Evolutionary conservation across 2,329 filamentous ascomycete species (phyloP).

Genomic region (Beauveria scarabaeidicola): DNA sequence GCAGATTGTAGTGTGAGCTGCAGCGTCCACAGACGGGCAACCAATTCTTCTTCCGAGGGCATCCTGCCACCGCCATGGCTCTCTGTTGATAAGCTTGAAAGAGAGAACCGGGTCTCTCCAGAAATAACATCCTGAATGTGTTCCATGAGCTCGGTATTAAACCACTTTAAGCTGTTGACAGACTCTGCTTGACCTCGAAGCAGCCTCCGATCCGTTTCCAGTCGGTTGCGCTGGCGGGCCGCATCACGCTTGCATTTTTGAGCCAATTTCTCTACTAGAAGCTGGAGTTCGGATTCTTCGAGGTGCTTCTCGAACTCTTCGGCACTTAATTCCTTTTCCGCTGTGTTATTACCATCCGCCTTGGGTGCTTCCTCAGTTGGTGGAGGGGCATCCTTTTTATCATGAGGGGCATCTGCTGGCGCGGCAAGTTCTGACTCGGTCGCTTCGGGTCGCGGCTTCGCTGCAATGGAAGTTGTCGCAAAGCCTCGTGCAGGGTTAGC

Average conservation of each 20-base stretch:
- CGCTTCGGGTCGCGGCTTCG: conserved; percentile 62
- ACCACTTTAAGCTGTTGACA: conserved; percentile 67
- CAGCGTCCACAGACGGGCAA: conserved; percentile 75
- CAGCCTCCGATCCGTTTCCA: conserved; percentile 79
- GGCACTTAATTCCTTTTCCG: conserved; percentile 53
- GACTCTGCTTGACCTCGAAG: conserved; percentile 70
- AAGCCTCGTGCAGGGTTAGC: conserved; percentile 87
- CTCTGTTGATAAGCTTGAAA: conserved; percentile 41
- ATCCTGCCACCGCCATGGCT: conserved; percentile 39
- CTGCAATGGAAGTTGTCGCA: conserved; percentile 86
- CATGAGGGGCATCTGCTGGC: background rate
- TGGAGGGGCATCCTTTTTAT: conserved; percentile 21
- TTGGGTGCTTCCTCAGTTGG: conserved; percentile 17
- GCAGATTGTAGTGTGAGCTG: conserved; percentile 61
- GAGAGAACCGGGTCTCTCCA: conserved; percentile 52
- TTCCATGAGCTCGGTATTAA: conserved; percentile 70
- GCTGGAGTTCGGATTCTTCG: conserved; percentile 82
- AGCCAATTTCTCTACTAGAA: conserved; percentile 76
- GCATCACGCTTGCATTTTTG: conserved; percentile 73
- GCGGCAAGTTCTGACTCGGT: conserved; percentile 25
- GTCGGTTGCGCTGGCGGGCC: conserved; percentile 62
- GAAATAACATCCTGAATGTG: conserved; percentile 66
- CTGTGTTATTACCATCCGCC: conserved; percentile 7
- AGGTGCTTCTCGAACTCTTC: conserved; percentile 87
- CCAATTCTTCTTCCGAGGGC: conserved; percentile 66